Evolutionary conservation across 257 asterid species (phyloP).

Genomic region (Lithospermum erythrorhizon): DNA sequence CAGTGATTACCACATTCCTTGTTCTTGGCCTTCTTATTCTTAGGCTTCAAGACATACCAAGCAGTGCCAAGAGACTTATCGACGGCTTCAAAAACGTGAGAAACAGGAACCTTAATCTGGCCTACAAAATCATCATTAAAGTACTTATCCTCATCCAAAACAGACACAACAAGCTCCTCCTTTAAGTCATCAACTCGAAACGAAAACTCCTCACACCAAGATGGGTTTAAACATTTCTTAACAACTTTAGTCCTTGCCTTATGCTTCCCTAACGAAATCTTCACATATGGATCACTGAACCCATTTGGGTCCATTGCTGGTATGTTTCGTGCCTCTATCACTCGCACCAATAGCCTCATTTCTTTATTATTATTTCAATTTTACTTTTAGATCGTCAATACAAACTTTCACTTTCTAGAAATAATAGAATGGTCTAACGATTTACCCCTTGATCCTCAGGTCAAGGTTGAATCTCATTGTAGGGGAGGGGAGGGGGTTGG

Average conservation of each 20-base stretch:
- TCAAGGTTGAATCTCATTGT: no score
- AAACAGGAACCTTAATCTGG: slow-evolving; percentile 53
- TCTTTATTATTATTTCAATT: not conserved
- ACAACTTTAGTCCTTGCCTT: slow-evolving; percentile 67
- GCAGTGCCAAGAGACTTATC: slow-evolving; percentile 81
- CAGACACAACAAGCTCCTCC: slow-evolving; percentile 66
- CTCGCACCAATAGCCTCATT: slow-evolving; percentile 89
- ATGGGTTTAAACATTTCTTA: slow-evolving; percentile 76
- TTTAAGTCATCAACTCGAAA: slow-evolving; percentile 77
- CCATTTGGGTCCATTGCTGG: slow-evolving; percentile 91
- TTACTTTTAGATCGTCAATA: not conserved
- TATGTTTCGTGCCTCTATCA: slow-evolving; percentile 67
- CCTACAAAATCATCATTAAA: slow-evolving; percentile 89
- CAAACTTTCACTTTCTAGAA: not conserved
- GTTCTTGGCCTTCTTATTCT: slow-evolving; percentile 65
- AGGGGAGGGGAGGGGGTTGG: no score
- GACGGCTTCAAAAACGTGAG: slow-evolving; percentile 62
- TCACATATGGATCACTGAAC: slow-evolving; percentile 88
- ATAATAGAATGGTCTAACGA: no score
- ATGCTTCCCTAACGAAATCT: slow-evolving; percentile 77
- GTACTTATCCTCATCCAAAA: slow-evolving; percentile 88
- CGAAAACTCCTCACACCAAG: slow-evolving; percentile 90
- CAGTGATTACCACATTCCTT: slow-evolving; percentile 55
- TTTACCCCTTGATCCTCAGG: no score
- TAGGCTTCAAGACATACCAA: slow-evolving; percentile 84